Conservation (phyloP, 495 filamentous ascomycete species). For the Friedmanniomyces simplex region DNA sequence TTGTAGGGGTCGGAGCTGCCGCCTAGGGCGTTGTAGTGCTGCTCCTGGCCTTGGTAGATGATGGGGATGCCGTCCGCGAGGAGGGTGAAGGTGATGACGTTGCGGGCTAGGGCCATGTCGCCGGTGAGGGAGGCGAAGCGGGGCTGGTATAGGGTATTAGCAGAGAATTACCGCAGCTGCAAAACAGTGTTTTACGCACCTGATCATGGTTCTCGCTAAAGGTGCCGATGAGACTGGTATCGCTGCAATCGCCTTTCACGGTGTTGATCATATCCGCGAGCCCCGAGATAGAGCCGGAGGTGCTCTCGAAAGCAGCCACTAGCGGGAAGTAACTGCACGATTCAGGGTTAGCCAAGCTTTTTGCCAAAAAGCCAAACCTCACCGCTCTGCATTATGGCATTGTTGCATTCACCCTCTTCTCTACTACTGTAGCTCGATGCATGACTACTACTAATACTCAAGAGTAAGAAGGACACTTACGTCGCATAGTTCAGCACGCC, state of each 20-base stretch:
- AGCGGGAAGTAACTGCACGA: conserved; percentile 44
- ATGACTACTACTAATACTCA: no score
- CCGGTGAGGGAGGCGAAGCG: conserved; percentile 24
- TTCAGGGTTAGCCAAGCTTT: background rate
- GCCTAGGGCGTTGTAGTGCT: conserved; percentile 40
- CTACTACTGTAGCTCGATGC: no score
- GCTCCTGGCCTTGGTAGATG: conserved; percentile 64
- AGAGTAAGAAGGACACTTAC: conserved; percentile 23
- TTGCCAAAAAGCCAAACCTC: background rate
- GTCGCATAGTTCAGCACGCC: conserved; percentile 63
- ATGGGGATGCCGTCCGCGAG: conserved; percentile 60
- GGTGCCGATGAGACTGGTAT: conserved; percentile 55
- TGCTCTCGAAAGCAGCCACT: conserved; percentile 43
- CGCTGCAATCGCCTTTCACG: conserved; percentile 40
- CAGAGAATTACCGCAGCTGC: background rate
- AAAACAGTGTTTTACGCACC: conserved; percentile 41
- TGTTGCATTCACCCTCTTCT: no score
- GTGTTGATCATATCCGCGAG: conserved; percentile 21
- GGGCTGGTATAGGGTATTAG: conserved; percentile 11
- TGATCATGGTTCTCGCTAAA: conserved; percentile 77
- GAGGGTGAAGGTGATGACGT: conserved; percentile 61
- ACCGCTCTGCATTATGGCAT: background rate
- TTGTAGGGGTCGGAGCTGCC: conserved; percentile 51
- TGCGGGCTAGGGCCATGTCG: conserved; percentile 47
- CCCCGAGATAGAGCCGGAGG: conserved; percentile 16